These are phyloP conservation scores for Brassica napus DNA, from an alignment of 345 rosid species.

Conservation along the genomic window DNA sequence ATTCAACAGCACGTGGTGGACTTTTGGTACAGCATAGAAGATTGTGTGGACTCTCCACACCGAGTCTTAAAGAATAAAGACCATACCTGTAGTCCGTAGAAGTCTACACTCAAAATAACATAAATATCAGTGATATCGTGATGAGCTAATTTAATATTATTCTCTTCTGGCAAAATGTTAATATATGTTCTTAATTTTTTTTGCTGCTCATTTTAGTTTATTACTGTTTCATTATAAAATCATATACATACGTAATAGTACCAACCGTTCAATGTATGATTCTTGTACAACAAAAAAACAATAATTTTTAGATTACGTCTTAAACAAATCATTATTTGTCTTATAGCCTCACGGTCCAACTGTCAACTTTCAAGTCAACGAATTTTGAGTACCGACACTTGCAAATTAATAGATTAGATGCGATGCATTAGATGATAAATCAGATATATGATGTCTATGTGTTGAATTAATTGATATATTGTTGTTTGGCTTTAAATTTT, in stretches of 20 bases:
- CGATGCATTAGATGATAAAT: slow-evolving; percentile 18
- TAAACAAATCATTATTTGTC: neutral
- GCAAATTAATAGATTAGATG: neutral
- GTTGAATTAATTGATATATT: neutral
- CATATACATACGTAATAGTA: neutral
- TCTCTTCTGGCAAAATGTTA: neutral
- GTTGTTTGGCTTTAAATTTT: neutral
- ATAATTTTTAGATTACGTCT: neutral
- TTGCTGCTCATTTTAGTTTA: neutral
- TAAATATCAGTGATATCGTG: neutral
- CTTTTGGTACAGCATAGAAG: slow-evolving; percentile 15
- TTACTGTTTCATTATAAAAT: neutral
- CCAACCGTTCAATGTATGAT: neutral
- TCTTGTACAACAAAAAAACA: neutral
- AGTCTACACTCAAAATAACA: neutral
- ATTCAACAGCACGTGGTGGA: slow-evolving; percentile 33
- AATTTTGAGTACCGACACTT: slow-evolving; percentile 15
- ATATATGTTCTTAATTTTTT: neutral
- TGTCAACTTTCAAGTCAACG: slow-evolving; percentile 27
- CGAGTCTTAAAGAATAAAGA: neutral
- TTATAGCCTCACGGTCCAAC: slow-evolving; percentile 24
- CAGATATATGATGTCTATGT: slow-evolving; percentile 11
- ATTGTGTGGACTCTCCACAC: slow-evolving; percentile 13
- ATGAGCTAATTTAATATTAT: neutral
- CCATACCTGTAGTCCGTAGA: neutral